Base-by-base conservation (phyloP, 768 basidiomycete genomes). In the Pleurotus eryngii region DNA sequence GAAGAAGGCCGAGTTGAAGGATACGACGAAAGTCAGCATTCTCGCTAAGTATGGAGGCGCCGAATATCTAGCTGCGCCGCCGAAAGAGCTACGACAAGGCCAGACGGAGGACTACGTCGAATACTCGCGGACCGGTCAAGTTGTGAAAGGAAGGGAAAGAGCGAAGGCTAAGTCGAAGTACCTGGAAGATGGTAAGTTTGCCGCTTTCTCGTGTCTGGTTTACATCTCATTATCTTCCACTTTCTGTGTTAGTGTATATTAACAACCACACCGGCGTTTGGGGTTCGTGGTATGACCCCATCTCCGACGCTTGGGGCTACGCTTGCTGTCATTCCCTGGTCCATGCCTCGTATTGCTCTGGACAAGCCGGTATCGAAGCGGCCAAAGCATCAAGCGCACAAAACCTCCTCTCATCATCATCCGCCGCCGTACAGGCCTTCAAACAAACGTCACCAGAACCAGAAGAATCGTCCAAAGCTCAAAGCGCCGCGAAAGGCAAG, bases 51-150 rank as follows among this genome's bases (percentile, higher is more conserved):
- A 99, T 62, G 97, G 97, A 42, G 97, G 97, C 22, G 96, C 89
- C 65, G 80, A 95, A 70, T 95, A 96, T 72, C 78, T 99, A 53
- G 86, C 92, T 70, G 84, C 81, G 18, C 87, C 88, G n/a, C 93
- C 97, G 17, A 89, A 85, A 68, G 97, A 98, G 71, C 78, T 99
- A 30, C 70, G 94, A n/a, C 86, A 88, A 61, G 97, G 97, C 0
- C 95, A 98, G 74, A 96, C 95, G 38, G 97, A 98, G 70, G 83
- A 95, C 60, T 99, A 99, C 60, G 92, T 98, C 46, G 97, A 99
- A 74, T 99, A 98, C 71, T 95, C 94, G 56, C 79, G 94, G 60
- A 83, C 91, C 20, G 97, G 97, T 17, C 86, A 90, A 66, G 81
- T 98, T 55, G 80, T 98, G 63, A 95, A 92, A 73, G 97, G 97